Conservation (phyloP, 2,329 filamentous ascomycete genomes). For the Basipetospora chlamydospora region DNA sequence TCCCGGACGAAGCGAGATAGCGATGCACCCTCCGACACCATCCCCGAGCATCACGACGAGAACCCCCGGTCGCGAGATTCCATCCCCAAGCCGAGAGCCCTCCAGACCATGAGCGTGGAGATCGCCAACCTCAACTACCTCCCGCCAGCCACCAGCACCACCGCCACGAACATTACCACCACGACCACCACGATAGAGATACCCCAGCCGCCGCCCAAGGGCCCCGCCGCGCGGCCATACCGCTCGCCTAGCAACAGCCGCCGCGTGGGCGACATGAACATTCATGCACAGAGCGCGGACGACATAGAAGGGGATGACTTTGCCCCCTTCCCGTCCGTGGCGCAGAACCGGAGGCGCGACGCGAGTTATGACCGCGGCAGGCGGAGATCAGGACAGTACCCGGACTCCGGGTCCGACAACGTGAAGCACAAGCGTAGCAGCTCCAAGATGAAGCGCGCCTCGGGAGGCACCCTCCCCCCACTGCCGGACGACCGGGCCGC, state of each 20-base stretch:
- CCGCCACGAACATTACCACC: too few relatives aligned
- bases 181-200: constrained; percentile 1
- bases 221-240: neutral
- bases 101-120: too few relatives aligned
- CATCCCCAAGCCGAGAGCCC: neutral
- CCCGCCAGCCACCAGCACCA: too few relatives aligned
- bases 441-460: constrained; percentile 44
- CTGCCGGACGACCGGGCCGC: constrained; percentile 21
- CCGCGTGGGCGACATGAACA: neutral
- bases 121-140: too few relatives aligned
- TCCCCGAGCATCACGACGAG: constrained; percentile 29
- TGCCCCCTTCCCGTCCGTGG: constrained; percentile 55
- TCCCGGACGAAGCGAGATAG: constrained; percentile 33
- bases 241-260: constrained; percentile 1
- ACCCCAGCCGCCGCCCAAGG: neutral
- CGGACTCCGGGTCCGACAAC: constrained; percentile 30
- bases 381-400: constrained; percentile 32
- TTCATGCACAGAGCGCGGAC: constrained; percentile 11
- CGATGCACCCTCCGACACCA: constrained; percentile 19
- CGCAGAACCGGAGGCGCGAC: constrained; percentile 42
- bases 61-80: constrained; percentile 6
- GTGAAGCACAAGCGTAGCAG: constrained; percentile 37
- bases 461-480: constrained; percentile 30
- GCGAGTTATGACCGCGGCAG: constrained; percentile 30
- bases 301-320: constrained; percentile 37